Percentiles rank a stretch among this genome's conserved stretches.
phyloP scores from a whole-genome alignment of 352 stramenopile genomes.

The Phytophthora sojae region DNA sequence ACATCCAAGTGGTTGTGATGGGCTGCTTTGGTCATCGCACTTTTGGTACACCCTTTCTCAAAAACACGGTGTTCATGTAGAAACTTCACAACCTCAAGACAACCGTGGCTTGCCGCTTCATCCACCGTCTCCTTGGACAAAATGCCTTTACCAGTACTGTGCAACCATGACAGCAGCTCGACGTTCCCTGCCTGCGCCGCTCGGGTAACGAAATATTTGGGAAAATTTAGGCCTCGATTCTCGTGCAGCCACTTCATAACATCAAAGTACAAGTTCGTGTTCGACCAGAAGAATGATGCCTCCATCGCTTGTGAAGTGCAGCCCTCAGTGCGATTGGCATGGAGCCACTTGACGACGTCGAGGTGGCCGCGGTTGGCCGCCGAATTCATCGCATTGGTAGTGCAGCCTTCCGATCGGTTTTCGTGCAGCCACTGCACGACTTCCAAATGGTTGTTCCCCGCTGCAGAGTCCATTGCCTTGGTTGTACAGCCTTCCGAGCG shows the following conservation, averaged over 20 bases:
- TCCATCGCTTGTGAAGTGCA: not conserved
- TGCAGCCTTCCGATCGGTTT: slow-evolving; percentile 14
- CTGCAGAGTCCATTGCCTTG: slow-evolving; percentile 13
- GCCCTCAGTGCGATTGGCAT: slow-evolving; percentile 15
- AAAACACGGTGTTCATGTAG: slow-evolving; percentile 10
- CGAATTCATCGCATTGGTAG: not conserved
- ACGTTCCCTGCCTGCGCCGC: slow-evolving; percentile 2
- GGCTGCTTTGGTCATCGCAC: slow-evolving; percentile 13
- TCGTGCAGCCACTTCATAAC: slow-evolving; percentile 21
- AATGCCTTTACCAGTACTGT: slow-evolving; percentile 5
- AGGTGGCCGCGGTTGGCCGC: slow-evolving; percentile 4
- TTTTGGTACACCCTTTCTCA: slow-evolving; percentile 11
- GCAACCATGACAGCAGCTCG: slow-evolving; percentile 25
- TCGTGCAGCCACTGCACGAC: slow-evolving; percentile 17
- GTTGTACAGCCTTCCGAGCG: slow-evolving; percentile 5
- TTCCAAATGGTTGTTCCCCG: slow-evolving; percentile 12
- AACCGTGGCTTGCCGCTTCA: slow-evolving; percentile 12
- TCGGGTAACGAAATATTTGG: slow-evolving; percentile 5
- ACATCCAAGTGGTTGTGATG: slow-evolving; percentile 5
- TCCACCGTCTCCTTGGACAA: slow-evolving; percentile 24
- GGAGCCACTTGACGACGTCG: slow-evolving; percentile 12
- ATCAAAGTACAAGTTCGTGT: not conserved
- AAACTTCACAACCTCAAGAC: slow-evolving; percentile 22
- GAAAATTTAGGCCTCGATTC: not conserved
- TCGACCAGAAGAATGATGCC: not conserved